These are phyloP conservation scores for Pseudogymnoascus sp. DNA, from an alignment of 2,329 filamentous ascomycete species.

Conservation along the genomic window DNA sequence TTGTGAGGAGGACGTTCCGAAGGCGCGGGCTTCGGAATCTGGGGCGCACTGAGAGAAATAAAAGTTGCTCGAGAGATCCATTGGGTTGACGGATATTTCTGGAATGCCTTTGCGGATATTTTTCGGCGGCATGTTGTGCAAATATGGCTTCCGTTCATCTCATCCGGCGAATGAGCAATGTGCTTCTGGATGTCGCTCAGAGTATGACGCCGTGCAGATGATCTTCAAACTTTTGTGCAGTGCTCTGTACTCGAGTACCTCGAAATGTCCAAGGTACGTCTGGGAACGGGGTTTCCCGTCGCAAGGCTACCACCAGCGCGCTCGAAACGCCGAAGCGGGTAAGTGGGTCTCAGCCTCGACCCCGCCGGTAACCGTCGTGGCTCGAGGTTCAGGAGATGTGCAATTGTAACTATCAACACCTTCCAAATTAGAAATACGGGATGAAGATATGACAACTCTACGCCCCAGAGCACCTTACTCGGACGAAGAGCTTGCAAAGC, in stretches of 20 bases:
- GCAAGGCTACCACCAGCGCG: background rate
- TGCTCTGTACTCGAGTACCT: background rate
- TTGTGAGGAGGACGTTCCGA: background rate
- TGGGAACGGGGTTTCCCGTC: conserved; percentile 2
- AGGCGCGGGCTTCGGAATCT: conserved; percentile 9
- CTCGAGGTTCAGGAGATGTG: background rate
- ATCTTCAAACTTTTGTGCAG: background rate
- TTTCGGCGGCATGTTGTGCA: conserved; percentile 24
- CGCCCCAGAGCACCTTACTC: conserved; percentile 68
- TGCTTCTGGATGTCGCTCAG: conserved; percentile 1
- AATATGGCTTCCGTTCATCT: conserved; percentile 23
- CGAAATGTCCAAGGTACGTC: background rate
- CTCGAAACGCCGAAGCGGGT: background rate
- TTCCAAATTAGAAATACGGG: background rate
- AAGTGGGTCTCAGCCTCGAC: conserved; percentile 3
- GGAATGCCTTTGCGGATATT: conserved; percentile 14
- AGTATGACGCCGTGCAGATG: background rate
- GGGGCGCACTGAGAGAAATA: conserved; percentile 20
- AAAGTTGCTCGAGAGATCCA: conserved; percentile 21
- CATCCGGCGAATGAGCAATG: conserved; percentile 8
- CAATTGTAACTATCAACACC: background rate
- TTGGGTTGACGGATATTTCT: conserved; percentile 14
- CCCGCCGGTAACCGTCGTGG: background rate
- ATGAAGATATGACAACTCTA: conserved; percentile 64
- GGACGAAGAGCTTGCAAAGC: conserved; percentile 64